phyloP scores from a whole-genome alignment of 164 flowering plant genomes.

The Warburgia ugandensis region DNA sequence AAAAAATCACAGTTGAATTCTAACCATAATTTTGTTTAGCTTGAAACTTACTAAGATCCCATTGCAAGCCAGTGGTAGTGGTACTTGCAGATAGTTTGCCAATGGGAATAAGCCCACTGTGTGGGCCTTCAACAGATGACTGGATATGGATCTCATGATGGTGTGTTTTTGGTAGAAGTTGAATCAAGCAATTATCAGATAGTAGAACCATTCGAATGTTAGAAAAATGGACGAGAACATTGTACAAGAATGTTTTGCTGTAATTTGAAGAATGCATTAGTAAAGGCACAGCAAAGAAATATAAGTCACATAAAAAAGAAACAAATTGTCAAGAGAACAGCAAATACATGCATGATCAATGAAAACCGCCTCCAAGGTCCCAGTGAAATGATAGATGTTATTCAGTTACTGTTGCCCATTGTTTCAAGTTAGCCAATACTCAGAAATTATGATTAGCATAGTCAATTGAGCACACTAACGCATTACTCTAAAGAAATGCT shows the following conservation, averaged over 20 bases:
- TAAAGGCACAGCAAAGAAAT: no score
- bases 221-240: constrained; percentile 63
- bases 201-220: constrained; percentile 55
- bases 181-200: constrained; percentile 82
- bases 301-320: no score
- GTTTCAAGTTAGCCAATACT: no score
- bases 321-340: no score
- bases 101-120: constrained; percentile 88
- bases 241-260: constrained; percentile 83
- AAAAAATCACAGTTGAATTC: not conserved
- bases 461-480: no score
- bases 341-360: no score
- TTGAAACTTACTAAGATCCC: constrained; percentile 97
- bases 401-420: no score
- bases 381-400: no score
- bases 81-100: constrained; percentile 56
- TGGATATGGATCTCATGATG: constrained; percentile 64
- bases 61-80: constrained; percentile 83
- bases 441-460: no score
- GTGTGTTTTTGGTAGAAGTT: constrained; percentile 72
- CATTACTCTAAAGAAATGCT: no score
- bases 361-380: no score
- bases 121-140: constrained; percentile 80
- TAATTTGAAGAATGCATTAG: constrained; percentile 10
- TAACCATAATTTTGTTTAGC: not conserved